Conservation (phyloP, 768 basidiomycete genomes). For the Rhizopogon salebrosus region DNA sequence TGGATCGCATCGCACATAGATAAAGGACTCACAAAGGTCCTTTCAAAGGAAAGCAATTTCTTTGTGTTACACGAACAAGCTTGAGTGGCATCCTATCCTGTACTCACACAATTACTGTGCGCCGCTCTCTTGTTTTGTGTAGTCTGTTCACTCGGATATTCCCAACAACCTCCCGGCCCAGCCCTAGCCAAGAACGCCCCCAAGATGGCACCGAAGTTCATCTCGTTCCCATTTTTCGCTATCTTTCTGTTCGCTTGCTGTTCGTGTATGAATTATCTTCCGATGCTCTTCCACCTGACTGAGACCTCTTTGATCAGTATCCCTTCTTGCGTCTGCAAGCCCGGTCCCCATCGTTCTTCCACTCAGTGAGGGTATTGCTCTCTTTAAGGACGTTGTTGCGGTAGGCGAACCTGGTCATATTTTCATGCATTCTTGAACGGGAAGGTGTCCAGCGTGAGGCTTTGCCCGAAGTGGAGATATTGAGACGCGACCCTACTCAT, state of each 20-base stretch:
- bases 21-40: neutral
- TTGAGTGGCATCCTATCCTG: neutral
- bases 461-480: neutral
- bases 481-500: slow-evolving; percentile 3
- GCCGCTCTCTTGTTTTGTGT: neutral
- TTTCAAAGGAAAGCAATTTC: neutral
- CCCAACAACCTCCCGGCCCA: neutral
- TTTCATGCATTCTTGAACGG: neutral
- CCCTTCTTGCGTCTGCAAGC: slow-evolving; percentile 3
- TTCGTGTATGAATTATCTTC: slow-evolving; percentile 1
- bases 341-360: slow-evolving; percentile 7
- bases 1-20: neutral
- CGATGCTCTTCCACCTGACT: neutral
- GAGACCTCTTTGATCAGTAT: slow-evolving; percentile 1
- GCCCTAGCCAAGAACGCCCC: neutral
- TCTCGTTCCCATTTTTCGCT: neutral
- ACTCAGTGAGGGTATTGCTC: slow-evolving; percentile 1
- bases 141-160: neutral
- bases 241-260: slow-evolving; percentile 5
- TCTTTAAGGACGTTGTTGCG: slow-evolving; percentile 8
- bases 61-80: neutral
- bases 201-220: slow-evolving; percentile 5
- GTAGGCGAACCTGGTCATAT: neutral
- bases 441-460: slow-evolving; percentile 4
- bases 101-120: neutral